Base-by-base conservation (phyloP, 2,329 filamentous ascomycete species). In the Colletotrichum cereale region DNA sequence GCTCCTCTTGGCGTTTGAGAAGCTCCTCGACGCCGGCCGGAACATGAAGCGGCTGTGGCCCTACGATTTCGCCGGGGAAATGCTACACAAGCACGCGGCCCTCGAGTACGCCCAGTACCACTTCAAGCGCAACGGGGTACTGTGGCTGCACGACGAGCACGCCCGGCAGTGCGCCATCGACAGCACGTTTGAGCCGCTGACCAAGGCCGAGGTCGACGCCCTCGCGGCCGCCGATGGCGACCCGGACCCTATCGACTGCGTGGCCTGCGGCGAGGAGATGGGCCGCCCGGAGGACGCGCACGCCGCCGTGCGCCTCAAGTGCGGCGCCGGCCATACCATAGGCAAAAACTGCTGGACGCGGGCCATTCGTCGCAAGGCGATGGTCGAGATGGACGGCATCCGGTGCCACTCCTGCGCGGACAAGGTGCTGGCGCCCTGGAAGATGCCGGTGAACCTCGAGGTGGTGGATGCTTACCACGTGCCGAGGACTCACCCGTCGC, bases 331-430 rank as follows among this genome's bases (percentile, higher is more conserved):
- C 21, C 69, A 72, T 31, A 8, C 26, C 2, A 21, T 64, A 8
- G 69, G 69, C 8, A 69, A 29, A 42, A 72, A 60, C 2, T 72
- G 69, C 60, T 72, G 58, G 65, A 64, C 53, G 52, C 26, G 21
- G 10, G 11, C 38, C 12, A 40, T 29, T 16, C 52, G 69, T 6
- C 18, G 14, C 34, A 61, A 58, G 26, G 31, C 31, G 18, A 12
- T 24, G 6, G 12, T 36, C 2, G 18, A 31, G 16, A 57, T 24
- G 48, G 14, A 56, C 18, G 66, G 52, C 21, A 53, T 69, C 16
- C 6, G 24, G 6, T 69, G 67, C 21, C 67, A 58, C 14, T 58
- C 36, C 4, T 66, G 62, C 62, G 38, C 16, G 12, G 26, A 61
- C 16, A 26, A 38, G 7, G 36, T n/a, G 12, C 7, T 53, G 6